Evolutionary conservation across 2,329 filamentous ascomycete species (phyloP).

Genomic region (Scytalidium sp.): DNA sequence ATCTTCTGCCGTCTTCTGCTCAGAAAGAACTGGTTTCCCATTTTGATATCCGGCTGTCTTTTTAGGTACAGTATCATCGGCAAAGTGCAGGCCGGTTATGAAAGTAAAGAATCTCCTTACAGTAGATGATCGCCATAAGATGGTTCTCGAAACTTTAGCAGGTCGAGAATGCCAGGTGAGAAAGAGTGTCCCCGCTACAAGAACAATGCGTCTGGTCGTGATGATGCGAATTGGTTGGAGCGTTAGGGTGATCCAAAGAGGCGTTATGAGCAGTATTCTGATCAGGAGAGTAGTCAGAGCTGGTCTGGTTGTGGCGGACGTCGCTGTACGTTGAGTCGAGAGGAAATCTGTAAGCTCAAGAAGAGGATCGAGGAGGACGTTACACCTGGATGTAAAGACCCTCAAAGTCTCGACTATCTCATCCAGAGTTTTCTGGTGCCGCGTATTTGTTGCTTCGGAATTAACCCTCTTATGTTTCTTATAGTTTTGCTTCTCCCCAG

Average conservation of each 20-base stretch:
- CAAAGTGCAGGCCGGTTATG: slow-evolving; percentile 78
- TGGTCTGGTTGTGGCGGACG: slow-evolving; percentile 85
- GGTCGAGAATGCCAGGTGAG: slow-evolving; percentile 91
- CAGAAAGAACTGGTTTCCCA: slow-evolving; percentile 28
- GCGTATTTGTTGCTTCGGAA: slow-evolving; percentile 60
- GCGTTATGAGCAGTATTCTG: slow-evolving; percentile 82
- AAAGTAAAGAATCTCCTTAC: slow-evolving; percentile 67
- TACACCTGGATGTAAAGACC: slow-evolving; percentile 86
- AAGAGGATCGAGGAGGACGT: slow-evolving; percentile 86
- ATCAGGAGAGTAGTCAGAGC: slow-evolving; percentile 88
- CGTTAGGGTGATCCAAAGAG: slow-evolving; percentile 81
- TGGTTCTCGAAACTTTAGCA: slow-evolving; percentile 77
- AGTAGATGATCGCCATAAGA: slow-evolving; percentile 84
- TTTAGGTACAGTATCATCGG: slow-evolving; percentile 36
- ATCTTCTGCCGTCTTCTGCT: slow-evolving; percentile 19
- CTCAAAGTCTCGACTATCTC: slow-evolving; percentile 95
- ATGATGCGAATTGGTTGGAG: slow-evolving; percentile 81
- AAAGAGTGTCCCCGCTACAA: slow-evolving; percentile 82
- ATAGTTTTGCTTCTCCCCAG: slow-evolving; percentile 50
- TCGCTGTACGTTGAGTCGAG: slow-evolving; percentile 85
- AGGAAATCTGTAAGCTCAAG: slow-evolving; percentile 89
- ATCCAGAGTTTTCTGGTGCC: slow-evolving; percentile 90
- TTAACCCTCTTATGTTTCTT: slow-evolving; percentile 45
- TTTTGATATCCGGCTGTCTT: slow-evolving; percentile 18
- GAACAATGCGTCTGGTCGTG: slow-evolving; percentile 77